Base-by-base conservation (phyloP, 371 early-diverging fungal genomes). In the Apophysomyces sp. region DNA sequence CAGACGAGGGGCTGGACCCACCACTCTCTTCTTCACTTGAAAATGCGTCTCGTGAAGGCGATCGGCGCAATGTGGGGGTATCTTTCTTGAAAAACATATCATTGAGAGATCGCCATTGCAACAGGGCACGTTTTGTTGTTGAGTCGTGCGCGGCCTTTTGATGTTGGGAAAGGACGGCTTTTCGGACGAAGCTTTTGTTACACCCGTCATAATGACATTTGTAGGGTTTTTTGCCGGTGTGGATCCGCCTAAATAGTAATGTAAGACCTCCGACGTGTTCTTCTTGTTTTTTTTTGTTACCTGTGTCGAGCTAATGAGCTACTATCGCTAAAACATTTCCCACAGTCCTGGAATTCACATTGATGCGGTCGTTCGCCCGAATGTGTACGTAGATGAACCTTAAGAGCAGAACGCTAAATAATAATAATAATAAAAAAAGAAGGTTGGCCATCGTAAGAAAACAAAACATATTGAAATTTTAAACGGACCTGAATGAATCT, bases 301-400 rank as follows among this genome's bases (percentile, higher is more conserved):
- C 74, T 62, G 58, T 73, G 73, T 31, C 73, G 63, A 11, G 76
- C 74, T 52, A 71, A 58, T 13, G 75, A 78, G 16, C 73, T 72
- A 36, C 69, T 70, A 61, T 84, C 84, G 57, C 84, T 78, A 61
- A 84, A 84, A 36, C 81, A 81, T 67, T 85, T 86, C 16, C 79
- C 78, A 63, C 87, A 86, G 21, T 82, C 80, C 16, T 75, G 70
- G 27, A 80, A 77, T 68, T 87, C 85, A 65, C 92, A 92, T 60
- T 73, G 67, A 68, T 92, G 92, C 15, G 92, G 92, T 39, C 86
- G 74, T 73, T 91, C 92, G 32, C 92, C 92, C 21, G 92, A 85
- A 77, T 92, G 92, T 0, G 91, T 92, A 52, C 92, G 83, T 52
- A 78, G 70, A 67, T 92, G 92, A 49, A 91, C 91, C 0, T 86